phyloP scores from a whole-genome alignment of 1,284 basidiomycete genomes.

The Malassezia globosa region DNA sequence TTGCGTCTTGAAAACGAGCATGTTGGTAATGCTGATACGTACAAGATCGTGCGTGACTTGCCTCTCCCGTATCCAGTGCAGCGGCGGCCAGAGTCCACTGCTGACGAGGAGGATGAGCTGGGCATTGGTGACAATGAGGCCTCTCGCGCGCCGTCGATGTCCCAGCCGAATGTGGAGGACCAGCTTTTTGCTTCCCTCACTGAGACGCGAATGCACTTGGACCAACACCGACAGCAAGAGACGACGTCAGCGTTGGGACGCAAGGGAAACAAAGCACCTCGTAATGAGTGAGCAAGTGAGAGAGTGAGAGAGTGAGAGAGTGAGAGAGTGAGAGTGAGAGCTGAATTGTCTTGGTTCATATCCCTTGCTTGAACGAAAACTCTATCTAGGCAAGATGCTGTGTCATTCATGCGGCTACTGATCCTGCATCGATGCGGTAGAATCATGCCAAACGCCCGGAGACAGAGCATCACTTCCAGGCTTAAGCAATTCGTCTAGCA shows the following conservation, averaged over 20 bases:
- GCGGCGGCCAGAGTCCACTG: slow-evolving; percentile 4
- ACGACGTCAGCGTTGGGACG: too few relatives aligned
- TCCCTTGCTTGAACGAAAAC: too few relatives aligned
- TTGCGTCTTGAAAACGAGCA: slow-evolving; percentile 72
- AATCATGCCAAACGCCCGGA: background rate
- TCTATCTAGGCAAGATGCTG: background rate
- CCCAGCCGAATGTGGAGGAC: background rate
- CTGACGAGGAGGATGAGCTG: slow-evolving; percentile 3
- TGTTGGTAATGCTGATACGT: slow-evolving; percentile 48
- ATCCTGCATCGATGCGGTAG: background rate
- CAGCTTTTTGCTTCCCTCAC: background rate
- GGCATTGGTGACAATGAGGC: background rate
- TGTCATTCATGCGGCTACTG: slow-evolving; percentile 2
- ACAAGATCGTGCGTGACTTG: slow-evolving; percentile 34
- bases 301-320: too few relatives aligned
- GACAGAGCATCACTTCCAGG: background rate
- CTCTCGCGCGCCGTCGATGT: background rate
- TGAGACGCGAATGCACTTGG: background rate
- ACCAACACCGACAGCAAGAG: background rate
- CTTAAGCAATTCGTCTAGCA: slow-evolving; percentile 18
- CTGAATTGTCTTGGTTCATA: too few relatives aligned
- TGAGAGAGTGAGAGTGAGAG: too few relatives aligned
- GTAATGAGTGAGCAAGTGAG: too few relatives aligned
- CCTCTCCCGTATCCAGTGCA: slow-evolving; percentile 28
- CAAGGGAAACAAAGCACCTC: too few relatives aligned